These are phyloP conservation scores for Sherardia arvensis DNA, from an alignment of 257 asterid genomes.

Conservation along the genomic window DNA sequence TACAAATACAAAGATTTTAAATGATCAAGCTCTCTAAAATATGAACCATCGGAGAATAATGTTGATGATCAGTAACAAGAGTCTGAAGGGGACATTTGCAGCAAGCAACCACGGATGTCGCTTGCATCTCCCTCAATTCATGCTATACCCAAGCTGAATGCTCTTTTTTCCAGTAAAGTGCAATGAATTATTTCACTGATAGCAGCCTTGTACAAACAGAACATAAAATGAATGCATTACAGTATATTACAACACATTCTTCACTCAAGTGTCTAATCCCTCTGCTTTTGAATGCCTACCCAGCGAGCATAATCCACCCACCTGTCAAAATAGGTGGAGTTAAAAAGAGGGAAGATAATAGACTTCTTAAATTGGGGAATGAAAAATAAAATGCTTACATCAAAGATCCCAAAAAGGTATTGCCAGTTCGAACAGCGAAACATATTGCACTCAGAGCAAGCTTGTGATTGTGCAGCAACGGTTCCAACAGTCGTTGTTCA, in stretches of 20 bases:
- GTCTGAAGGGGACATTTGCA: too few species aligned
- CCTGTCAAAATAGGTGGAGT: conserved; percentile 32
- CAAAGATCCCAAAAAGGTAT: conserved; percentile 87
- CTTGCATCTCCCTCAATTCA: background rate
- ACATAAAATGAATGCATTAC: background rate
- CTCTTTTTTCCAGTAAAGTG: background rate
- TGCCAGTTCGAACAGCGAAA: conserved; percentile 86
- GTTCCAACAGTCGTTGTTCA: conserved; percentile 80
- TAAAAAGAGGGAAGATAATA: conserved; percentile 1
- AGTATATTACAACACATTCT: background rate
- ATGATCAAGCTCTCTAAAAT: too few species aligned
- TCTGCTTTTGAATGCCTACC: conserved; percentile 63
- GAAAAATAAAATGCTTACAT: conserved; percentile 36
- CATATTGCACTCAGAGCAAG: conserved; percentile 67
- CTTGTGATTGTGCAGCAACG: conserved; percentile 75
- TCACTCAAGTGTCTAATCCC: conserved; percentile 30
- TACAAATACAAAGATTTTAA: too few species aligned
- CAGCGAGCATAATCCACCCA: conserved; percentile 98
- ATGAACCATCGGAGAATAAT: too few species aligned
- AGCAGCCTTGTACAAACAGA: background rate
- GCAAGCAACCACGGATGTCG: background rate
- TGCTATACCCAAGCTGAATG: background rate
- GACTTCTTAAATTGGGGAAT: background rate
- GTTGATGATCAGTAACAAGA: too few species aligned
- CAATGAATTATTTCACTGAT: conserved; percentile 1